These are phyloP conservation scores for Lepiota subincarnata DNA, from an alignment of 768 basidiomycete species.

Conservation along the genomic window DNA sequence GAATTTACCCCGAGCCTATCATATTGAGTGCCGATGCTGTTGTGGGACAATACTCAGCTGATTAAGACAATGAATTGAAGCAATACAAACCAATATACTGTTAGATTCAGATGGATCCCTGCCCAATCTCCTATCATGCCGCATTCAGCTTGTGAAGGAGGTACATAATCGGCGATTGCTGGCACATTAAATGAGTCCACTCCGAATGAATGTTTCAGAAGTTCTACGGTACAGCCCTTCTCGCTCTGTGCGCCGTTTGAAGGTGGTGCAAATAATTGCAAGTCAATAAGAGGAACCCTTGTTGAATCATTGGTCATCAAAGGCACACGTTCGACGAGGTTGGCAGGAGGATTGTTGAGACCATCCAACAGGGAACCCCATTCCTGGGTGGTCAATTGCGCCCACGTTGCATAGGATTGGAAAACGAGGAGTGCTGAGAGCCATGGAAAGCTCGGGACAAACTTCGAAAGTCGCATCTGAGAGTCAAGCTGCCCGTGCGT, in stretches of 20 bases:
- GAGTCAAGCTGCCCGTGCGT: too few species aligned
- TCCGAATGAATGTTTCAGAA: constrained; percentile 28
- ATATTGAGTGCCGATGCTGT: too few species aligned
- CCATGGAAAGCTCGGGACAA: too few species aligned
- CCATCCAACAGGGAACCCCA: not conserved
- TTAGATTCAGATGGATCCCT: constrained; percentile 45
- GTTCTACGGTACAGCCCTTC: constrained; percentile 19
- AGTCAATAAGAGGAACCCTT: constrained; percentile 22
- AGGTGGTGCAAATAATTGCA: constrained; percentile 29
- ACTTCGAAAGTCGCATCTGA: too few species aligned
- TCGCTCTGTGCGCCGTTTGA: not conserved
- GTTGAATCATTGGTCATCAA: constrained; percentile 2
- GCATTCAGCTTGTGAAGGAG: constrained; percentile 43
- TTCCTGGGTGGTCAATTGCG: not conserved
- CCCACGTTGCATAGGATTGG: not conserved
- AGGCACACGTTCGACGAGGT: constrained; percentile 22
- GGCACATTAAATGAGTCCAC: constrained; percentile 25
- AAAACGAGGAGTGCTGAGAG: too few species aligned
- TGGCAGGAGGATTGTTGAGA: not conserved
- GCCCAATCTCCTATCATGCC: constrained; percentile 56
- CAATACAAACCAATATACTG: constrained; percentile 40
- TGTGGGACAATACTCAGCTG: too few species aligned
- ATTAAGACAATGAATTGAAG: too few species aligned
- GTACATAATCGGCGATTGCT: constrained; percentile 31
- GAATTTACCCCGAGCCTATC: too few species aligned